Conservation (phyloP, 2,329 filamentous ascomycete genomes). For the Fusarium sp. region DNA sequence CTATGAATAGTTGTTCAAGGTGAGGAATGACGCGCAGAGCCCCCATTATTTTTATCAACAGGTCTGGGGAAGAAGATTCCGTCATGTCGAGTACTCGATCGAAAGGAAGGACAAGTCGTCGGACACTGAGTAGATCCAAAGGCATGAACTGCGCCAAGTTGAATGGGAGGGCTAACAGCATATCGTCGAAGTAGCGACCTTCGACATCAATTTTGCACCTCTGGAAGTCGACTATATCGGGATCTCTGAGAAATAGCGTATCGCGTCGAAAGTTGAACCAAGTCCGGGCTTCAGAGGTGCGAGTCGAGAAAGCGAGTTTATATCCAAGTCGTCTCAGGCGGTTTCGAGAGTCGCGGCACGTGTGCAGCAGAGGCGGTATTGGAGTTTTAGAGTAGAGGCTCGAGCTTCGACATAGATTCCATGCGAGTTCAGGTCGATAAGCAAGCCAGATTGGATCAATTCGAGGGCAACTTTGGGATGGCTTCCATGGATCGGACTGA, state of each 20-base stretch:
- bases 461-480: not conserved
- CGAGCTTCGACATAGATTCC: not conserved
- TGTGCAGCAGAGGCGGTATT: not conserved
- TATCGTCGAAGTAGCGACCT: not conserved
- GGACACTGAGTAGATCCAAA: not conserved
- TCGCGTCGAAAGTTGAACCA: not conserved
- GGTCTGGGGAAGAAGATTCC: not conserved
- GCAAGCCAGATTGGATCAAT: not conserved
- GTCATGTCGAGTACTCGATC: not conserved
- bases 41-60: not conserved
- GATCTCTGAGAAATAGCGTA: not conserved
- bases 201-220: not conserved
- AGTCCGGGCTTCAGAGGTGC: not conserved
- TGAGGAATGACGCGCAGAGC: not conserved
- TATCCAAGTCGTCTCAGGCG: not conserved
- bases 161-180: not conserved
- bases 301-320: not conserved
- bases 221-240: not conserved
- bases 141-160: not conserved
- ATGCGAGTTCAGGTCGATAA: not conserved
- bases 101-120: not conserved
- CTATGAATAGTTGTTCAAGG: not conserved
- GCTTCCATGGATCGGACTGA: not conserved
- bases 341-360: not conserved
- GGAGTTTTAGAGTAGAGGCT: not conserved